Evolutionary conservation across 2,329 filamentous ascomycete species (phyloP), one percentile per base, ranked within the genome.

Genomic region (Aspergillus pseudonomiae): DNA sequence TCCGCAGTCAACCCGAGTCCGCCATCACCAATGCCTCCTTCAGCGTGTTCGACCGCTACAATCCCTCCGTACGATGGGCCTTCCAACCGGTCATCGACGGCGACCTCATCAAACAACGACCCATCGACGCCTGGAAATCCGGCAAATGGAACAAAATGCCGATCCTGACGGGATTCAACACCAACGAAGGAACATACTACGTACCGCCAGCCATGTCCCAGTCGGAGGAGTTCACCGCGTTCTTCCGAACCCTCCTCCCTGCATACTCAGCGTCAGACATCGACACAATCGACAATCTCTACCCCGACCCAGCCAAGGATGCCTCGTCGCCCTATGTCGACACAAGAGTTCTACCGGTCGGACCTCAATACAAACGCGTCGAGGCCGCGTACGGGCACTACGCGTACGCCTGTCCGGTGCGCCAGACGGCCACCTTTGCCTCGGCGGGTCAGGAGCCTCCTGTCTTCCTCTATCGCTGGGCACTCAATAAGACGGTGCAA

Each of bases 81-180:
- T 92, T 91, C 77, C 90, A 91, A 69, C 89, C 89, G 9, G 86
- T 89, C 41, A 85, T 92, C 62, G 89, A 91, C 70, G 84, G 84
- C 4, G 83, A 85, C 14, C 74, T 89, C 16, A 86, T 92, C 59
- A 80, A 83, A 2, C 80, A 83, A 30, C 77, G 84, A 12, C 89
- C 89, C 3, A 80, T 89, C 14, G 78, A 82, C n/a, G 82, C 83
- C n/a, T 90, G 87, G 87, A 73, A 80, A 30, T 77, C 82, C 0
- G 80, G 83, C 0, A 74, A 79, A 19, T 86, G 83, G 73, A 81
- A 88, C 67, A 81, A 82, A 66, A 80, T 89, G 9, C 86, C 88
- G 9, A 83, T 92, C 56, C 77, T 93, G 56, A 91, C 89, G 0
- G 90, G 90, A 9, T 92, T 88, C 79, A 89, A 88, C 75, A 85